Percentiles rank a stretch among this genome's conserved stretches.
phyloP scores from a whole-genome alignment of 345 rosid genomes.

The Citrus cavaleriei region DNA sequence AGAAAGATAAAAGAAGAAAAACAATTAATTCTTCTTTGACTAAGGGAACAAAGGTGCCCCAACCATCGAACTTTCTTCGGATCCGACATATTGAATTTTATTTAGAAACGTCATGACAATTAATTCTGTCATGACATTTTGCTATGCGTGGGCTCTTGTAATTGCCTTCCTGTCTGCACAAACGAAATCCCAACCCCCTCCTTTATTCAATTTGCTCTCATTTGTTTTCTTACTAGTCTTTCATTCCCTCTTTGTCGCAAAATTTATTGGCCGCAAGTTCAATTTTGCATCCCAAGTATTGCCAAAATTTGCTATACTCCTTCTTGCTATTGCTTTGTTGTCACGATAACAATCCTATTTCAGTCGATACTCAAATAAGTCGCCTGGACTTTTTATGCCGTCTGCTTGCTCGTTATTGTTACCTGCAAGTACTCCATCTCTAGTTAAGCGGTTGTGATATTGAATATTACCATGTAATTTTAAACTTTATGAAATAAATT shows the following conservation, averaged over 20 bases:
- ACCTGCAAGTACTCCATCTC: not conserved
- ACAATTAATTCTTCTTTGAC: too few species aligned
- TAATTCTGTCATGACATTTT: not conserved
- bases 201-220: not conserved
- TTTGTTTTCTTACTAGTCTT: not conserved
- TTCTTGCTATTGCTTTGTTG: not conserved
- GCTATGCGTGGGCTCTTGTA: not conserved
- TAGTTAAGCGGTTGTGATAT: too few species aligned
- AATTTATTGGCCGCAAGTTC: not conserved
- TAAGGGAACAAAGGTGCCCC: too few species aligned
- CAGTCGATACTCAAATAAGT: not conserved
- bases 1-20: too few species aligned
- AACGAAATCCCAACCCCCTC: not conserved
- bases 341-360: not conserved
- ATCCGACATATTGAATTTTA: too few species aligned
- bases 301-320: not conserved
- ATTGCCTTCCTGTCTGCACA: not conserved
- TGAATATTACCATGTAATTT: too few species aligned
- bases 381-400: not conserved
- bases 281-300: not conserved
- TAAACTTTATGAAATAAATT: too few species aligned
- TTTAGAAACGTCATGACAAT: too few species aligned
- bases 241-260: not conserved
- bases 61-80: too few species aligned
- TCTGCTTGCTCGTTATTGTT: not conserved